A percentile compares a stretch with the other conserved stretches of the same genome.
These are phyloP conservation scores for Curvularia verruculosa DNA, from an alignment of 2,329 filamentous ascomycete species.

Conservation along the genomic window DNA sequence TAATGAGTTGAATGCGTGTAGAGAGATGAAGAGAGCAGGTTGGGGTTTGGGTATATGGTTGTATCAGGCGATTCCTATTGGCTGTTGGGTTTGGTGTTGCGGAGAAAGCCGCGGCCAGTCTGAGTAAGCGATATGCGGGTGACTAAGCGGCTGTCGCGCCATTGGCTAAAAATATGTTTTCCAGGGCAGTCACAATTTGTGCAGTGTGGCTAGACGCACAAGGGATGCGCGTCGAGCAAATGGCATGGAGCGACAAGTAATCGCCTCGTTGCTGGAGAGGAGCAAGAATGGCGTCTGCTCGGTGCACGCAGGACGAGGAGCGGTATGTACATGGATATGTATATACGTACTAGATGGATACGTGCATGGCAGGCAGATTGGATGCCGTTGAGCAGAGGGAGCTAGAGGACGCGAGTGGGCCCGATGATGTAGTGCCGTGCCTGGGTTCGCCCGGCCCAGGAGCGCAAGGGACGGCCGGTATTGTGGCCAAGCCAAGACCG, in stretches of 20 bases:
- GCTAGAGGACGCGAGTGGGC: constrained; percentile 12
- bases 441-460: constrained; percentile 11
- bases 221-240: background rate
- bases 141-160: constrained; percentile 9
- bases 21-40: background rate
- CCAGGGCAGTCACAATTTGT: background rate
- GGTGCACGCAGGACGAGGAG: background rate
- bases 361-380: constrained; percentile 2
- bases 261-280: too few relatives aligned
- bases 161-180: constrained; percentile 1
- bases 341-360: too few relatives aligned
- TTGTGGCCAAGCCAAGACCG: constrained; percentile 3
- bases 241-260: background rate
- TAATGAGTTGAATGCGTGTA: background rate
- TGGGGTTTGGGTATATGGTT: background rate
- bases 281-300: background rate
- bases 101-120: constrained; percentile 5
- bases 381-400: constrained; percentile 10
- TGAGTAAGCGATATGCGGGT: constrained; percentile 5
- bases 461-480: constrained; percentile 13
- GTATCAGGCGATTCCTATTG: constrained; percentile 1
- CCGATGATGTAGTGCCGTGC: constrained; percentile 24
- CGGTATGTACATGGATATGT: too few relatives aligned
- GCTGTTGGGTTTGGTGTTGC: background rate
- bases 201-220: background rate